Evolutionary conservation across 768 basidiomycete genomes (phyloP).

Genomic region (Phanerochaete carnosa): DNA sequence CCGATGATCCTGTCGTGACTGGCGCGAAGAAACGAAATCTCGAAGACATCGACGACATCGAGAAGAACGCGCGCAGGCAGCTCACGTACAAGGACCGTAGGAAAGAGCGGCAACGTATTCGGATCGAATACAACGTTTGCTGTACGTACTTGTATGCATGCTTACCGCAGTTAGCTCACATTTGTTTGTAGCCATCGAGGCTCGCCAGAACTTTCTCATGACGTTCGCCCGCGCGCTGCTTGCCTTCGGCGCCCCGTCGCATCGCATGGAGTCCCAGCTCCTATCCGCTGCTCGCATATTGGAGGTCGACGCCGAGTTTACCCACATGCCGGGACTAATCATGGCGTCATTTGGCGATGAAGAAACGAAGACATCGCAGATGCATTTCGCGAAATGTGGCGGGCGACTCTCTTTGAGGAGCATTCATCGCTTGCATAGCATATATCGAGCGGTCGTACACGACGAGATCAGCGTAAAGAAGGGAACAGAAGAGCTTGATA

Average conservation of each 20-base stretch:
- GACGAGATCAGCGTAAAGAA: conserved; percentile 85
- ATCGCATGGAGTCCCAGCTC: conserved; percentile 91
- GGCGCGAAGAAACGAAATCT: conserved; percentile 46
- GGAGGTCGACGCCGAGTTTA: conserved; percentile 89
- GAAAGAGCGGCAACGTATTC: conserved; percentile 60
- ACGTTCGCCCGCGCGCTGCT: conserved; percentile 85
- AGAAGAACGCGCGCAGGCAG: conserved; percentile 54
- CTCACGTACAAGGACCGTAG: conserved; percentile 69
- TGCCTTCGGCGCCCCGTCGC: conserved; percentile 90
- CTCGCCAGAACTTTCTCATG: conserved; percentile 82
- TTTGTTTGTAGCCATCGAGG: conserved; percentile 56
- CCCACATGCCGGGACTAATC: conserved; percentile 77
- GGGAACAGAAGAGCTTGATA: conserved; percentile 62
- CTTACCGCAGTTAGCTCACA: not conserved
- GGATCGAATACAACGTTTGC: conserved; percentile 73
- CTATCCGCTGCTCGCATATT: conserved; percentile 85
- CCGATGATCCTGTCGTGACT: conserved; percentile 70
- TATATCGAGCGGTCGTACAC: conserved; percentile 88
- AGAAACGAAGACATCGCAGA: conserved; percentile 86
- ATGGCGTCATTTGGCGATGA: conserved; percentile 89
- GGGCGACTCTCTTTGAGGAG: conserved; percentile 80
- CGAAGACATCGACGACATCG: conserved; percentile 60
- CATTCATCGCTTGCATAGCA: conserved; percentile 77
- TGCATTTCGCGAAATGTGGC: conserved; percentile 80
- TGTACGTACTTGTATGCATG: conserved; percentile 39